Evolutionary conservation across 768 basidiomycete genomes (phyloP).

Genomic region (Mycena rebaudengoi): DNA sequence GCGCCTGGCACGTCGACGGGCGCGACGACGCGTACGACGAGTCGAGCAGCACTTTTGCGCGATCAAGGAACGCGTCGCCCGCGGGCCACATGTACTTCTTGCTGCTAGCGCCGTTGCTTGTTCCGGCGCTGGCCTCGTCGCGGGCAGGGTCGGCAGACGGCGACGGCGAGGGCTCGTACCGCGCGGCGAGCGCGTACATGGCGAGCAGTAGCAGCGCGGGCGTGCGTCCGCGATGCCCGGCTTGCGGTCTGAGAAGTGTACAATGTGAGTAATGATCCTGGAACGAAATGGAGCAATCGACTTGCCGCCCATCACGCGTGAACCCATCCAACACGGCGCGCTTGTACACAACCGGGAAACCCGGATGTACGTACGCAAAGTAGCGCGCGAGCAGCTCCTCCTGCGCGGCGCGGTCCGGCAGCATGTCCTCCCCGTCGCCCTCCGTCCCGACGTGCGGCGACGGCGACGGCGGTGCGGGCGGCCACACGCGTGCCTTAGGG

Average conservation of each 20-base stretch:
- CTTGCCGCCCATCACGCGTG: conserved; percentile 42
- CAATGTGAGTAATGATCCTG: background rate
- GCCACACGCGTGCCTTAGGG: conserved; percentile 92
- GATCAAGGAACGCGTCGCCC: conserved; percentile 75
- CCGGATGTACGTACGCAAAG: conserved; percentile 83
- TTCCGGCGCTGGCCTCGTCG: too few species aligned
- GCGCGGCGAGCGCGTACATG: conserved; percentile 87
- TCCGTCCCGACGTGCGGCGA: conserved; percentile 31
- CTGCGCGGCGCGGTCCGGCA: conserved; percentile 70
- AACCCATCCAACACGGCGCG: conserved; percentile 70
- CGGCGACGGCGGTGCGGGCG: conserved; percentile 54
- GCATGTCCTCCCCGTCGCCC: conserved; percentile 46
- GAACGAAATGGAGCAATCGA: background rate
- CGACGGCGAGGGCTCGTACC: conserved; percentile 59
- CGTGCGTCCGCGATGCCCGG: conserved; percentile 55
- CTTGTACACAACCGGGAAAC: conserved; percentile 82
- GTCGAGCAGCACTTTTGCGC: conserved; percentile 74
- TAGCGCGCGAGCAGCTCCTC: conserved; percentile 79
- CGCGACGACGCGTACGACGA: conserved; percentile 74
- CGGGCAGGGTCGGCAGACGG: conserved; percentile 45
- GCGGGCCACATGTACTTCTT: conserved; percentile 84
- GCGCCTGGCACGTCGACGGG: conserved; percentile 78
- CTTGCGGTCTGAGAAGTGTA: conserved; percentile 18
- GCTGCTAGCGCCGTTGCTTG: too few species aligned
- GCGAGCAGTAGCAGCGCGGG: conserved; percentile 76